phyloP scores from a whole-genome alignment of 2,329 filamentous ascomycete species.

The Fusarium dlaminii region DNA sequence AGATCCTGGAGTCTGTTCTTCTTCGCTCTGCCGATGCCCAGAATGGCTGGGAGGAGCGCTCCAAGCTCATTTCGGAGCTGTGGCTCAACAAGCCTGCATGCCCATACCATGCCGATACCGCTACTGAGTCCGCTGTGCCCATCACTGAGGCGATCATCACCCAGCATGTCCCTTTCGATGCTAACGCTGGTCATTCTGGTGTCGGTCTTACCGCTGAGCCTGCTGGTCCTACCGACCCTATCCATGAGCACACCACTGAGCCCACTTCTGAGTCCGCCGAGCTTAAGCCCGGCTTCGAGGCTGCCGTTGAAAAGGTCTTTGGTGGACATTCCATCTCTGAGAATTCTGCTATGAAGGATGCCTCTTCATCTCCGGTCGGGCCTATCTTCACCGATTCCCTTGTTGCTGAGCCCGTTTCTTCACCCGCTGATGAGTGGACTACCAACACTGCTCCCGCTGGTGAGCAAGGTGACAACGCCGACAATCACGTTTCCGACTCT shows the following conservation, averaged over 20 bases:
- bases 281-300: neutral
- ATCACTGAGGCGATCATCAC: neutral
- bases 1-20: constrained; percentile 30
- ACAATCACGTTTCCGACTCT: neutral
- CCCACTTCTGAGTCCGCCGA: neutral
- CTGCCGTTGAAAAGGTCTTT: neutral
- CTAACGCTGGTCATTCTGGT: neutral
- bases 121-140: too few species aligned
- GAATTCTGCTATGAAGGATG: neutral
- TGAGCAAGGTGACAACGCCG: neutral
- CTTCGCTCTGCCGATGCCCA: constrained; percentile 7
- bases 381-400: neutral
- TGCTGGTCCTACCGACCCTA: neutral
- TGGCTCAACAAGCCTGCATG: constrained; percentile 18
- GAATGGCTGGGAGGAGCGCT: neutral
- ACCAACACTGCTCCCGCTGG: too few species aligned
- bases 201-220: neutral
- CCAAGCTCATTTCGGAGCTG: neutral
- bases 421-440: neutral
- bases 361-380: too few species aligned
- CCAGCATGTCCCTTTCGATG: neutral
- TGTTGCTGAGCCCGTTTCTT: neutral
- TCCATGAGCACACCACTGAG: too few species aligned
- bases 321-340: neutral
- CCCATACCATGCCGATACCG: constrained; percentile 4